Percentiles rank a stretch among this genome's conserved stretches.
Evolutionary conservation across 2,329 filamentous ascomycete species (phyloP).

Genomic region (Mycosphaerella arachidis): DNA sequence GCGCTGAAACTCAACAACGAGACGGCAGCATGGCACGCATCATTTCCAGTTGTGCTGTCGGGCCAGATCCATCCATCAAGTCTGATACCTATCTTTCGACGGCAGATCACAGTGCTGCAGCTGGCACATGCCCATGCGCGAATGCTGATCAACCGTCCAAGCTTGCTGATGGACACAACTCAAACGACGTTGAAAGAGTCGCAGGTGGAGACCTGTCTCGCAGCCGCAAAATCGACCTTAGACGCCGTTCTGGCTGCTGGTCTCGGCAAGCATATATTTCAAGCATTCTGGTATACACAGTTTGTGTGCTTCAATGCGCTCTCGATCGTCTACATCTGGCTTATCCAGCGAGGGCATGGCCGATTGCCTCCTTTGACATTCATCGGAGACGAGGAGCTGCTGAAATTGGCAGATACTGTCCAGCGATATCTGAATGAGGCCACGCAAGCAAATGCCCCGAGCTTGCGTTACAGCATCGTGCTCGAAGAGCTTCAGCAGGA

Average conservation of each 20-base stretch:
- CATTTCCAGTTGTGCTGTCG: conserved; percentile 43
- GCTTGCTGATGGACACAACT: conserved; percentile 43
- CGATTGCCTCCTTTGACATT: conserved; percentile 15
- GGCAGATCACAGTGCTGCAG: conserved; percentile 52
- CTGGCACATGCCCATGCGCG: conserved; percentile 54
- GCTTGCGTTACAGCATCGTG: conserved; percentile 49
- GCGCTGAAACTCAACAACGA: conserved; percentile 41
- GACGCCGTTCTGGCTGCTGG: conserved; percentile 39
- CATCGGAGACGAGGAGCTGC: conserved; percentile 29
- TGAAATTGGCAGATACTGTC: conserved; percentile 45
- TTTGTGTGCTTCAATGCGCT: conserved; percentile 37
- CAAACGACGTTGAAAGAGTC: conserved; percentile 24
- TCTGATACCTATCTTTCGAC: conserved; percentile 48
- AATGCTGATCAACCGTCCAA: conserved; percentile 52
- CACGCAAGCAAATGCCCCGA: conserved; percentile 41
- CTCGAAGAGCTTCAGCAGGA: conserved; percentile 50
- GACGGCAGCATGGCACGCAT: conserved; percentile 44
- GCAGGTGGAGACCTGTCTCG: conserved; percentile 44
- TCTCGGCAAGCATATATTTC: conserved; percentile 37
- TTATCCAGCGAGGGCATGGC: conserved; percentile 42
- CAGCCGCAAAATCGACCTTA: conserved; percentile 45
- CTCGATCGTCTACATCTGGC: conserved; percentile 51
- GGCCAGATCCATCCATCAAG: conserved; percentile 42
- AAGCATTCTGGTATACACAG: conserved; percentile 49
- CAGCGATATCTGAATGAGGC: conserved; percentile 43